Base-by-base conservation (phyloP, 192 early-diverging fungal species). In the Coemansia sp. region DNA sequence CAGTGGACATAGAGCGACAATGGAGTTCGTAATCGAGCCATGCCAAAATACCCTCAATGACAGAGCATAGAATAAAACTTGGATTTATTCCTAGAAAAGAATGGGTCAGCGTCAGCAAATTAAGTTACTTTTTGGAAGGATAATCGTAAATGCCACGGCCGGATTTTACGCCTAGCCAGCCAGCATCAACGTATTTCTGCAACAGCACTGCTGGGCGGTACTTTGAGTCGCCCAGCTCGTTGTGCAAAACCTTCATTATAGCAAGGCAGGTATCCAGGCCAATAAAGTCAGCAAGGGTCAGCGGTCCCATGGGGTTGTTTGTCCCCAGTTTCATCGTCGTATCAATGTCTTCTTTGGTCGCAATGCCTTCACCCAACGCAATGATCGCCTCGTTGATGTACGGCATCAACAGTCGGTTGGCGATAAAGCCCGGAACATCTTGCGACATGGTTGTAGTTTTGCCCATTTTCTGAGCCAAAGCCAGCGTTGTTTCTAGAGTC, bases 321-420 rank as follows among this genome's bases (percentile, higher is more conserved):
- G 91, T 90, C 40, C 96, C 96, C 15, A 98, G 79, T 71, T 93
- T 94, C 96, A 98, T 98, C 43, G 96, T 98, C 6, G 88, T 90
- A 64, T 98, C 96, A 71, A 98, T 98, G 67, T 98, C 91, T 65
- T 98, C 93, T 48, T 83, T 81, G 18, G 85, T 87, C 6, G 90
- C 93, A 71, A 93, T 90, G 6, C 89, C 87, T 85, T 92, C 69
- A 68, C 94, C 89, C 16, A 94, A 76, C 11, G 87, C 86, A 58
- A 90, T 88, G 9, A 90, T 57, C 7, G 96, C 94, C 77, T 98
- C 96, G 74, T 98, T 98, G 62, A 98, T 98, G 80, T 98, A 98
- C 34, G 96, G 96, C 93, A 98, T 98, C 66, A 98, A 79, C 54
- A 98, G 56, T 14, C 96, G 82, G 82, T 98, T 98, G 30, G 96